Conservation (phyloP, 495 filamentous ascomycete genomes). For the Hypomontagnella submonticulosa region DNA sequence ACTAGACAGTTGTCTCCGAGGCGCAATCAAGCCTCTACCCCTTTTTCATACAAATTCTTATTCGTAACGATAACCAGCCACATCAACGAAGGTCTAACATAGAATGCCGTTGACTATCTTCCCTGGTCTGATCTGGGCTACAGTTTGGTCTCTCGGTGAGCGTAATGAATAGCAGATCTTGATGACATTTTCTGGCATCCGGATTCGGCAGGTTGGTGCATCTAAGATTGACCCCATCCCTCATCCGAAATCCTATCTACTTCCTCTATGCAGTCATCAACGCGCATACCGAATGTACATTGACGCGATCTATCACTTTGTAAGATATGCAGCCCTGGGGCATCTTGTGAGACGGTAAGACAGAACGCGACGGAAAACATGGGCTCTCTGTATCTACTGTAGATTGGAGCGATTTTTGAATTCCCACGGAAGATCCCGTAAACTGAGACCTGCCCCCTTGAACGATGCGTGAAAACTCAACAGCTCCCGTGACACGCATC, state of each 20-base stretch:
- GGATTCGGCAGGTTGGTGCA: conserved; percentile 34
- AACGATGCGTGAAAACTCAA: conserved; percentile 15
- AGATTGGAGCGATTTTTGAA: conserved; percentile 4
- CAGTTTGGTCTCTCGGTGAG: conserved; percentile 75
- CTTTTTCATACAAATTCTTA: conserved; percentile 6
- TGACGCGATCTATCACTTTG: conserved; percentile 4
- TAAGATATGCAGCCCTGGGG: background rate
- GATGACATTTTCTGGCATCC: conserved; percentile 60
- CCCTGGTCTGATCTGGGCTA: background rate
- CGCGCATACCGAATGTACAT: conserved; percentile 28
- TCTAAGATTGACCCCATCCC: conserved; percentile 24
- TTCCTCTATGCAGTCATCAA: conserved; percentile 35
- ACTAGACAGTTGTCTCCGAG: conserved; percentile 10
- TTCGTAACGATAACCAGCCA: conserved; percentile 1
- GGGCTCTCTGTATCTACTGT: conserved; percentile 10
- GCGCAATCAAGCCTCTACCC: background rate
- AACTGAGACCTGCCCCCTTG: conserved; percentile 19
- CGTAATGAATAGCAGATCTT: conserved; percentile 74
- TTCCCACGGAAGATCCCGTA: conserved; percentile 32
- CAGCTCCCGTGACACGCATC: conserved; percentile 18
- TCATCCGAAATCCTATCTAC: conserved; percentile 28
- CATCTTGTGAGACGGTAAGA: conserved; percentile 23
- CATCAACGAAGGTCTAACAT: background rate
- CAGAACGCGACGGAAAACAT: conserved; percentile 23
- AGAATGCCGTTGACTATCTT: background rate